phyloP scores from a whole-genome alignment of 2,329 filamentous ascomycete species.

The Colletotrichum horii region DNA sequence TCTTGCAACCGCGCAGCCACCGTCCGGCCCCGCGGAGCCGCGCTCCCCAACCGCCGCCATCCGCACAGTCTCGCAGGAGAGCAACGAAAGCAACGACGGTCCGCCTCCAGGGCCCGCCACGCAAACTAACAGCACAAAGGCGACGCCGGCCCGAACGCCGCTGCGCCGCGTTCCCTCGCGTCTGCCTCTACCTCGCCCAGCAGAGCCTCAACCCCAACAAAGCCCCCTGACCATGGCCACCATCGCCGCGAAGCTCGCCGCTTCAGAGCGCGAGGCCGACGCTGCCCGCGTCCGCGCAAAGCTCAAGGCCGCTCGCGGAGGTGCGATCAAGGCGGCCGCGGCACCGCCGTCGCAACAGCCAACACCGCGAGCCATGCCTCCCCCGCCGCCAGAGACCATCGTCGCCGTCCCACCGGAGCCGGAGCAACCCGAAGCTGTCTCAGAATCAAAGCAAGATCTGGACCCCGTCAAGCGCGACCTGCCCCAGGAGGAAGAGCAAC shows the following conservation, averaged over 20 bases:
- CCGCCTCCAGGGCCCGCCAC: constrained; percentile 25
- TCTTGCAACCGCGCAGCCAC: background rate
- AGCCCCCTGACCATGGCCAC: constrained; percentile 65
- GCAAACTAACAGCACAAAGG: constrained; percentile 6
- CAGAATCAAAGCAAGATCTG: constrained; percentile 27
- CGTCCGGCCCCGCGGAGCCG: background rate
- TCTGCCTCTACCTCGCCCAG: constrained; percentile 38
- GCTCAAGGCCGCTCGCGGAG: constrained; percentile 57
- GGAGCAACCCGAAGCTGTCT: background rate
- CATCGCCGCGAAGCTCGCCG: constrained; percentile 68
- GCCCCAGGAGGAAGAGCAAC: background rate
- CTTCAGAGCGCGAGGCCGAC: constrained; percentile 68
- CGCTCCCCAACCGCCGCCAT: background rate
- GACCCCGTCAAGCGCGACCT: constrained; percentile 41
- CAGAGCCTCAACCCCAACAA: constrained; percentile 50
- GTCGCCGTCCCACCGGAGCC: constrained; percentile 1
- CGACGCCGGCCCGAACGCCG: constrained; percentile 15
- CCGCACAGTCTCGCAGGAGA: constrained; percentile 14
- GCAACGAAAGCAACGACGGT: constrained; percentile 24
- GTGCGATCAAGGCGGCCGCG: constrained; percentile 30
- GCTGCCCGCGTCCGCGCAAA: constrained; percentile 68
- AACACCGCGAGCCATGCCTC: constrained; percentile 19
- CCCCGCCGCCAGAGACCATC: constrained; percentile 14
- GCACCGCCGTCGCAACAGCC: constrained; percentile 32
- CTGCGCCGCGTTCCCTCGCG: constrained; percentile 33